Percentiles rank a stretch among this genome's conserved stretches.
phyloP scores from a whole-genome alignment of 306 rosid species.

The Cajanus cajan region DNA sequence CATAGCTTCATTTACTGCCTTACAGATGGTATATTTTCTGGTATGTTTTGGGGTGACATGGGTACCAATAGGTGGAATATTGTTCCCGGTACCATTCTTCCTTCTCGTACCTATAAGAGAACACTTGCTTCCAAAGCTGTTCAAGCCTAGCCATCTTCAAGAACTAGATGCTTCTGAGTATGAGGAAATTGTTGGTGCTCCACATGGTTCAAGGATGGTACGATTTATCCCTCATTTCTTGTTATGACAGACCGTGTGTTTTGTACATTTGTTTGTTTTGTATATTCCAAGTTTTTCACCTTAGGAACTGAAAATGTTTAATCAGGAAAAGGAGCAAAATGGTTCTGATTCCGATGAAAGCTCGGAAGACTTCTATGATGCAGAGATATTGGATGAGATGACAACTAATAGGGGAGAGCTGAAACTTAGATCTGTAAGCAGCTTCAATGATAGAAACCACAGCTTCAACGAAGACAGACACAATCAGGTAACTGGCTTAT shows the following conservation, averaged over 20 bases:
- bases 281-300: not conserved
- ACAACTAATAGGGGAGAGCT: constrained; percentile 85
- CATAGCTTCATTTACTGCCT: constrained; percentile 66
- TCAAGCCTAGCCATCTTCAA: constrained; percentile 52
- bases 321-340: constrained; percentile 54
- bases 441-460: constrained; percentile 37
- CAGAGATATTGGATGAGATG: constrained; percentile 80
- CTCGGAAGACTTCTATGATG: constrained; percentile 56
- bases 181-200: constrained; percentile 70
- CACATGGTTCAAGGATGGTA: constrained; percentile 32
- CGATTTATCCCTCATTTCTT: not conserved
- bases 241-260: not conserved
- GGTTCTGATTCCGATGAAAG: constrained; percentile 34
- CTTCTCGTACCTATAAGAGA: constrained; percentile 77
- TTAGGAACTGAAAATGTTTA: constrained; percentile 7
- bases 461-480: constrained; percentile 44
- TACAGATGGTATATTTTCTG: constrained; percentile 66
- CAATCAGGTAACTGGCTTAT: constrained; percentile 42
- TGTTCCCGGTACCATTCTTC: constrained; percentile 89
- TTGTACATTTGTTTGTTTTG: not conserved
- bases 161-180: constrained; percentile 93
- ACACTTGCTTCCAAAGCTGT: constrained; percentile 67
- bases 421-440: constrained; percentile 69
- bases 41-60: constrained; percentile 77
- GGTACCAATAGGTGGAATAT: constrained; percentile 85